These are phyloP conservation scores for Colletotrichum sp. DNA, from an alignment of 2,329 filamentous ascomycete species.

Conservation along the genomic window DNA sequence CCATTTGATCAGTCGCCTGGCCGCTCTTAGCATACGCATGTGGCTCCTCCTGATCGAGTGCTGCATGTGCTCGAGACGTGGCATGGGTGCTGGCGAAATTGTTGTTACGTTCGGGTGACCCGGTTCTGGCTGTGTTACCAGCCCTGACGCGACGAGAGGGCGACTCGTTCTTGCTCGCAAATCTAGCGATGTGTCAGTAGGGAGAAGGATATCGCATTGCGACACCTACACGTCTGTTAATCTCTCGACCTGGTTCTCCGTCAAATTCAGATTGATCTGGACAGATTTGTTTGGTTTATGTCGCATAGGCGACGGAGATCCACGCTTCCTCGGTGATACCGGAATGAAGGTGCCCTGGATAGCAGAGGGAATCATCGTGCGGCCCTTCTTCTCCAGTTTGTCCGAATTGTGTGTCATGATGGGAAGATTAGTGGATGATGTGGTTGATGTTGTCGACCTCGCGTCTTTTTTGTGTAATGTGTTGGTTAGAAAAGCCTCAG, in stretches of 20 bases:
- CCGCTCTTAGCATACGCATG: not conserved
- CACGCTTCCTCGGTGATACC: constrained; percentile 35
- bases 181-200: constrained; percentile 29
- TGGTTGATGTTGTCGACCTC: not conserved
- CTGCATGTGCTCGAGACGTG: not conserved
- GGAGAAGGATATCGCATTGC: not conserved
- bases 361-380: constrained; percentile 19
- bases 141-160: constrained; percentile 27
- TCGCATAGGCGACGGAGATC: constrained; percentile 40
- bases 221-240: constrained; percentile 48
- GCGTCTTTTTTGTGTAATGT: not conserved
- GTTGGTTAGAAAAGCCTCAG: not conserved
- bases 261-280: constrained; percentile 53
- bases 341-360: constrained; percentile 44
- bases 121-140: constrained; percentile 22
- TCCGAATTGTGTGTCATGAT: constrained; percentile 4
- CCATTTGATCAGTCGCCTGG: not conserved
- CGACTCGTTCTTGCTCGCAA: constrained; percentile 34
- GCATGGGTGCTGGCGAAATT: not conserved
- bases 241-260: constrained; percentile 53
- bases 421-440: not conserved
- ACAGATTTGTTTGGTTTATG: constrained; percentile 41
- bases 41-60: not conserved
- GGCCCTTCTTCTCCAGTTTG: constrained; percentile 4
- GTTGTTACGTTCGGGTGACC: constrained; percentile 24